Base-by-base conservation (phyloP, 2,329 filamentous ascomycete genomes). In the Curvularia spicifera region DNA sequence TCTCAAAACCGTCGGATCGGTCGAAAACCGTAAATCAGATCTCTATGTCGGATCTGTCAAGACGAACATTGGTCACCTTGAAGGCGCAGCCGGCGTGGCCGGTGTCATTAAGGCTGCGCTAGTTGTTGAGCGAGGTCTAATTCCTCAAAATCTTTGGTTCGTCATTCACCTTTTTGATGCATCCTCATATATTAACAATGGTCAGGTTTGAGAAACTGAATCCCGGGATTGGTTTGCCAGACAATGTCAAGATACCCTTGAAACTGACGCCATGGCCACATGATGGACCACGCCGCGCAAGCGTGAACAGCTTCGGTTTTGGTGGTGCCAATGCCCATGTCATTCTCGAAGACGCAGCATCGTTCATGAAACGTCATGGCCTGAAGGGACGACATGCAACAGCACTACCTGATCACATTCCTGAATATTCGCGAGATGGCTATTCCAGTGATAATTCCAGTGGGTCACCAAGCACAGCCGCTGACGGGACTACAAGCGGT, bases 231-330 rank as follows among this genome's bases (percentile, higher is more conserved):
- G 9, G 37, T 24, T 12, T 53, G 5, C 49, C 55, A 9, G 29
- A 53, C 2, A 57, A 53, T 15, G 50, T 53, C 55, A 53, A 49
- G n/a, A 53, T 57, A 53, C 28, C 55, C 22, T 37, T 37, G 10
- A 53, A 57, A 12, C 9, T 44, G 15, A 57, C 50, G 5, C 67
- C 68, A 22, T 64, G 61, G 71, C 71, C 72, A 20, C 43, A 44
- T 1, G 56, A 50, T 18, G 67, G 69, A 2, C 68, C 70, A 42
- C 61, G 61, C 37, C 75, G 78, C 31, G 80, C 79, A 2, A 79
- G 79, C 37, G 74, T 84, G 0, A 83, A 81, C 55, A 77, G 78
- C 15, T 84, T 83, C 59, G 81, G 79, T 0, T 78, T 78, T 47
- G 78, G 79, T 5, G 80, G 79, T 4, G 76, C 79, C 1, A 80